Percentiles rank a stretch among this genome's conserved stretches.
Conservation (phyloP, 1,284 basidiomycete species). For the Lentinula novae-zelandiae region DNA sequence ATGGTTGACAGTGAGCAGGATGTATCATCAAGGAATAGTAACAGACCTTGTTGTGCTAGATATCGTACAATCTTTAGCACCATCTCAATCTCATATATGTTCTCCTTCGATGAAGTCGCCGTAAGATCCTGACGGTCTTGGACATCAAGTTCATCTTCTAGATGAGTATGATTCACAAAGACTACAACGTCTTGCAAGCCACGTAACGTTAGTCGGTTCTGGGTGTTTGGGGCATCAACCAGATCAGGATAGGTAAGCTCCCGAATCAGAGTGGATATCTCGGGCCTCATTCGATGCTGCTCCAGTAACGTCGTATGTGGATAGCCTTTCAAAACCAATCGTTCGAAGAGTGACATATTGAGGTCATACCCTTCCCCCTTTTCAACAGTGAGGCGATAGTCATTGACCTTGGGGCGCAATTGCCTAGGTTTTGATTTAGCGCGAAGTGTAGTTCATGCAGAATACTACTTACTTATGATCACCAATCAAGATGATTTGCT, state of each 20-base stretch:
- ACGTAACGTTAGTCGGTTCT: slow-evolving; percentile 42
- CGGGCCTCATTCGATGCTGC: slow-evolving; percentile 70
- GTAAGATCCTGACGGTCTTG: slow-evolving; percentile 41
- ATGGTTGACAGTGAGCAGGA: neutral
- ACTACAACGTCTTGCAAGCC: slow-evolving; percentile 56
- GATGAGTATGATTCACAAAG: slow-evolving; percentile 55
- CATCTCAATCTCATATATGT: slow-evolving; percentile 56
- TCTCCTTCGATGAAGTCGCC: slow-evolving; percentile 56
- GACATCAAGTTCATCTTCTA: slow-evolving; percentile 47
- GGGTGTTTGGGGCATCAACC: slow-evolving; percentile 46
- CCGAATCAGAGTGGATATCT: slow-evolving; percentile 58
- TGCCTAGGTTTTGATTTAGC: slow-evolving; percentile 37
- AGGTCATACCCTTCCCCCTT: slow-evolving; percentile 62
- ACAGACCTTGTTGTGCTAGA: slow-evolving; percentile 56
- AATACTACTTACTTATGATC: slow-evolving; percentile 56
- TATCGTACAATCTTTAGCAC: slow-evolving; percentile 62
- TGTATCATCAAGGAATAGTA: no score
- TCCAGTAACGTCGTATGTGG: slow-evolving; percentile 52
- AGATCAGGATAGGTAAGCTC: slow-evolving; percentile 62
- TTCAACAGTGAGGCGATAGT: slow-evolving; percentile 57
- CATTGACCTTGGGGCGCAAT: slow-evolving; percentile 65
- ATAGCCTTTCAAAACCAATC: slow-evolving; percentile 57
- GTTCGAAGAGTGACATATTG: slow-evolving; percentile 63
- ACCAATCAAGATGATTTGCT: slow-evolving; percentile 61
- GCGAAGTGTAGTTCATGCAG: neutral